Conservation (phyloP, 495 filamentous ascomycete genomes). For the Penicillium pulvis region DNA sequence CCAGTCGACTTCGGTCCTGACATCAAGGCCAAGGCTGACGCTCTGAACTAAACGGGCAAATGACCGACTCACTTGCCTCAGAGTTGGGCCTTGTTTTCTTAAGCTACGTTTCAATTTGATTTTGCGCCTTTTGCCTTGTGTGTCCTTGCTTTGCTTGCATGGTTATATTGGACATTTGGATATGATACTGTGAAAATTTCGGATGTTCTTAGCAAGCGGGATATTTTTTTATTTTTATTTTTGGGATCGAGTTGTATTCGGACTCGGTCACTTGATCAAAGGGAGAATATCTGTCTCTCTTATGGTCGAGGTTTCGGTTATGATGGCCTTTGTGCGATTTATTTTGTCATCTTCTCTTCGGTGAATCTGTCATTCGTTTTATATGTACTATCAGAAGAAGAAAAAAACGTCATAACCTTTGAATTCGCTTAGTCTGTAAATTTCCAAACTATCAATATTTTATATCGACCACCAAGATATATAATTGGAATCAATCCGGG, state of each 20-base stretch:
- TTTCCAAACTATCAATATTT: neutral
- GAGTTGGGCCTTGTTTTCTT: neutral
- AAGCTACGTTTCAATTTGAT: neutral
- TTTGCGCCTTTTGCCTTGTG: conserved; percentile 2
- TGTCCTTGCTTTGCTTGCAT: neutral
- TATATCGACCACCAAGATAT: no score
- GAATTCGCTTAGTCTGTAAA: neutral
- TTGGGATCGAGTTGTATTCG: neutral
- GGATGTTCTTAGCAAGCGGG: neutral
- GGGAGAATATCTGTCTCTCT: neutral
- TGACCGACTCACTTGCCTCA: no score
- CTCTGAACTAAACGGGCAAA: conserved; percentile 12
- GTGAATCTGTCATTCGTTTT: neutral
- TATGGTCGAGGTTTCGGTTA: neutral
- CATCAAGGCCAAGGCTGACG: conserved; percentile 25
- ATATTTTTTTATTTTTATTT: neutral
- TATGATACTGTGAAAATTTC: neutral
- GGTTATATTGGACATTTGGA: neutral
- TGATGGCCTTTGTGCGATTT: neutral
- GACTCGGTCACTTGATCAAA: neutral
- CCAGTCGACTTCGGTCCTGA: conserved; percentile 33
- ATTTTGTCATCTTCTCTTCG: neutral
- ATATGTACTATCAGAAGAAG: neutral
- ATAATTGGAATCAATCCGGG: no score
- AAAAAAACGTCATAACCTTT: neutral